Base-by-base conservation (phyloP, 2,329 filamentous ascomycete species). In the Trichoderma harzianum region DNA sequence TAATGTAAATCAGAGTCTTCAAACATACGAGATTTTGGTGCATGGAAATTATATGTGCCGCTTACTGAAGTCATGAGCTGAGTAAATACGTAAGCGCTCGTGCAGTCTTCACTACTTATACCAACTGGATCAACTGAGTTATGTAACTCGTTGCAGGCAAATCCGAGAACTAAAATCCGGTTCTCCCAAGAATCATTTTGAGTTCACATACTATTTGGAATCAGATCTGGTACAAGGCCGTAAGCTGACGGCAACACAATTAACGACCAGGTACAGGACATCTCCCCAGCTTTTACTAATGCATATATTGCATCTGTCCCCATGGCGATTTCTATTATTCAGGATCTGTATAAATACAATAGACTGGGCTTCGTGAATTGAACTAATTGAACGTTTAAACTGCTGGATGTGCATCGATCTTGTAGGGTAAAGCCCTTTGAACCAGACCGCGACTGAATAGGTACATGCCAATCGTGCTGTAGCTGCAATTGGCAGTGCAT, bases 281-380 rank as follows among this genome's bases (percentile, higher is more conserved):
- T 10, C 7, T 43, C 16, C 3, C 36, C 16, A 8, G 16, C 16
- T 4, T 43, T 10, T 43, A 43, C 16, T n/a, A 43, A n/a, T n/a
- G 7, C 39, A n/a, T n/a, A n/a, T 5, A 10, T 43, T 8, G 39
- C 16, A 43, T 43, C 36, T 1, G 16, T 43, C 16, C 16, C 36
- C 3, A 10, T n/a, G 3, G 39, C 3, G 16, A 43, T 7, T 8
- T 18, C 39, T n/a, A n/a, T 10, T 43, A 43, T 43, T 43, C 0
- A n/a, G 7, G n/a, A 43, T 10, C 1, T 10, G 2, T n/a, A 8
- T 3, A n/a, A 18, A 7, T 43, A 10, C 7, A 10, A 43, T 39
- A 1, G 7, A 8, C 3, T n/a, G 1, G 3, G 16, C 0, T 43
- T 18, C 3, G 14, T 18, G 36, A 18, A 18, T 7, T 2, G 39